Base-by-base conservation (phyloP, 1,284 basidiomycete species). In the Puccinia triticina region DNA sequence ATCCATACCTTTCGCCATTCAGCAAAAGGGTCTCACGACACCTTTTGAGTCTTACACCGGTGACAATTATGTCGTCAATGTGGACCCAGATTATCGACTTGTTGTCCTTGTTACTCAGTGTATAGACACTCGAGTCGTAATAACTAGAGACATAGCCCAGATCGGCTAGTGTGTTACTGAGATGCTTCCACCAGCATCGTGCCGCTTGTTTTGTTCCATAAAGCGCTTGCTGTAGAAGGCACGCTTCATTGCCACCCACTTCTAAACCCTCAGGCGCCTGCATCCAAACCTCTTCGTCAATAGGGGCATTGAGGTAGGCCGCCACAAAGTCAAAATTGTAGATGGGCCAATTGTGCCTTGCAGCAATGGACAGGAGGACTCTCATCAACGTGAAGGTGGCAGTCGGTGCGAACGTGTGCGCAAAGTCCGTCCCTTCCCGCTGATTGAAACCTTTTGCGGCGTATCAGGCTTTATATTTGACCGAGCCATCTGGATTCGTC, bases 191-290 rank as follows among this genome's bases (percentile, higher is more conserved):
- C 73, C 73, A 76, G 21, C 73, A 76, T 7, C 26, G 10, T 2
- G 48, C 73, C 1, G 50, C 73, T 34, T 76, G 48, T 57, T 59
- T 57, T 1, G 73, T 76, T 2, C 48, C 73, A 37, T 76, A 76
- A 3, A 76, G 73, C 16, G 73, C 73, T 21, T 76, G 57, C n/a
- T 66, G 8, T 14, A 66, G 61, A 7, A 14, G 32, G 26, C 55
- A 57, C 7, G 23, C 61, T 7, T 66, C 2, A n/a, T 29, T 18
- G 21, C 14, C 10, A 29, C 3, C 3, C 7, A 57, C 32, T 7
- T 57, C n/a, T 26, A 55, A 23, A 2, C 74, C 74, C 14, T 57
- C 16, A 2, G 57, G 57, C 1, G 34, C 5, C 0, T 21, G 8
- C 0, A 64, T 46, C 16, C 34, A 77, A n/a, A 26, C 7, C 4